Conservation (phyloP, 2,329 filamentous ascomycete species). For the Didymella exigua region DNA sequence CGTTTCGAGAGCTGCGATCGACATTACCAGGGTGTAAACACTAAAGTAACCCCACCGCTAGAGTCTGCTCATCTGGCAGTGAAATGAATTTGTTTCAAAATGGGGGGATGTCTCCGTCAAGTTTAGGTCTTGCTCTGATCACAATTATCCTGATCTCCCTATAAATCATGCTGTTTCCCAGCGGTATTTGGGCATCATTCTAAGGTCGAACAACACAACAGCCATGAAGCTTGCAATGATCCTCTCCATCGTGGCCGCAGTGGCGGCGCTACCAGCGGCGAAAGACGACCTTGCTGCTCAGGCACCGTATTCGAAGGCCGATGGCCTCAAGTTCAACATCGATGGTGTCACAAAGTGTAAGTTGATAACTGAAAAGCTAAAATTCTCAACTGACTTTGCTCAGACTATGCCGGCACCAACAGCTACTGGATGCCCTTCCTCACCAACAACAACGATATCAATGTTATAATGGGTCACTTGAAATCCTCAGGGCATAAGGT, state of each 20-base stretch:
- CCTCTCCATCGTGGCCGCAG: slow-evolving; percentile 27
- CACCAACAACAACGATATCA: slow-evolving; percentile 61
- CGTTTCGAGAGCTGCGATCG: not conserved
- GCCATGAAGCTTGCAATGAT: slow-evolving; percentile 33
- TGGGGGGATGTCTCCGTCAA: not conserved
- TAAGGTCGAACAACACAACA: not conserved
- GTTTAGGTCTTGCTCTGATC: not conserved
- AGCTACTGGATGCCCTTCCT: slow-evolving; percentile 62
- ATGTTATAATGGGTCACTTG: slow-evolving; percentile 56
- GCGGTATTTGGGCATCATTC: not conserved
- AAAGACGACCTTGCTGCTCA: slow-evolving; percentile 19
- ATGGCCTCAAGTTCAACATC: slow-evolving; percentile 44
- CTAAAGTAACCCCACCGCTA: slow-evolving; percentile 2
- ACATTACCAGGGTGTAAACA: not conserved
- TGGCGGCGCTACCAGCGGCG: slow-evolving; percentile 27
- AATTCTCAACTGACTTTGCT: not conserved
- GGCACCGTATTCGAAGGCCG: slow-evolving; percentile 34
- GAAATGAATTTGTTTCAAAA: slow-evolving; percentile 8
- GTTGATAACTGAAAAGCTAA: not conserved
- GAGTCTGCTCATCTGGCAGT: slow-evolving; percentile 1
- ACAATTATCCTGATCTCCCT: not conserved
- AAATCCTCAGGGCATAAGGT: slow-evolving; percentile 61
- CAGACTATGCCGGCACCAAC: slow-evolving; percentile 57
- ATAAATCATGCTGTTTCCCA: not conserved
- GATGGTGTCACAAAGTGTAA: slow-evolving; percentile 43